Conservation (phyloP, 2,329 filamentous ascomycete species). For the Xylariaceae sp. region DNA sequence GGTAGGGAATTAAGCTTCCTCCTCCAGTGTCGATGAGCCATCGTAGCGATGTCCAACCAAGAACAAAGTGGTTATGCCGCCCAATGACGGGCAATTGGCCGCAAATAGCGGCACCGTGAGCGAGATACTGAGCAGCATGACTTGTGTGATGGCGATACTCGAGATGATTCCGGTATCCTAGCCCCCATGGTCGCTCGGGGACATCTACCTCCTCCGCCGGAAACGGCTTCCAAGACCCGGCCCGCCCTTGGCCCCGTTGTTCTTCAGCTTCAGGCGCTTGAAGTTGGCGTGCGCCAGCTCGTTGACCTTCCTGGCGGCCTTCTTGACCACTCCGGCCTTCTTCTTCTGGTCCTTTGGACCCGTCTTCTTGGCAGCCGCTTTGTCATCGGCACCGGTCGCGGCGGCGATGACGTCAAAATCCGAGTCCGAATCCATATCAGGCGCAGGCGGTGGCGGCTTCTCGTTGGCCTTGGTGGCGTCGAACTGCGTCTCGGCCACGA, state of each 20-base stretch:
- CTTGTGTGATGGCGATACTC: no score
- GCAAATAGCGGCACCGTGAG: no score
- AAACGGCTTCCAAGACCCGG: slow-evolving; percentile 51
- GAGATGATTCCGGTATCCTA: no score
- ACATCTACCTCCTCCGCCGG: slow-evolving; percentile 41
- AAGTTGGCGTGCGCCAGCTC: slow-evolving; percentile 60
- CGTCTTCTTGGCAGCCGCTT: slow-evolving; percentile 22
- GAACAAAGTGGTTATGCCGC: no score
- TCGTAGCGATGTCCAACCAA: no score
- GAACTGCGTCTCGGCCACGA: slow-evolving; percentile 32
- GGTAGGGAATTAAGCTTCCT: no score
- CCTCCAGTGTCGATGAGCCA: no score
- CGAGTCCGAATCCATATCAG: slow-evolving; percentile 22
- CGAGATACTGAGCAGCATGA: no score
- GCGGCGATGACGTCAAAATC: slow-evolving; percentile 34
- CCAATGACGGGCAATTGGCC: no score
- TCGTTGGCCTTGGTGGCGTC: slow-evolving; percentile 20
- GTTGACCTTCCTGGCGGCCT: slow-evolving; percentile 52
- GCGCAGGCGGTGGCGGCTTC: no score
- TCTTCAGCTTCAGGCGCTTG: slow-evolving; percentile 56
- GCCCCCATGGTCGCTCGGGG: no score
- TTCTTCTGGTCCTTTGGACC: slow-evolving; percentile 26
- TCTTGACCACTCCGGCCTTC: slow-evolving; percentile 40
- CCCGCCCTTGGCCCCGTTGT: slow-evolving; percentile 55
- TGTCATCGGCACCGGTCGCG: slow-evolving; percentile 25